Evolutionary conservation across 1,139 yeast genomes (phyloP).

Genomic region (Saccharomyces hybrid): DNA sequence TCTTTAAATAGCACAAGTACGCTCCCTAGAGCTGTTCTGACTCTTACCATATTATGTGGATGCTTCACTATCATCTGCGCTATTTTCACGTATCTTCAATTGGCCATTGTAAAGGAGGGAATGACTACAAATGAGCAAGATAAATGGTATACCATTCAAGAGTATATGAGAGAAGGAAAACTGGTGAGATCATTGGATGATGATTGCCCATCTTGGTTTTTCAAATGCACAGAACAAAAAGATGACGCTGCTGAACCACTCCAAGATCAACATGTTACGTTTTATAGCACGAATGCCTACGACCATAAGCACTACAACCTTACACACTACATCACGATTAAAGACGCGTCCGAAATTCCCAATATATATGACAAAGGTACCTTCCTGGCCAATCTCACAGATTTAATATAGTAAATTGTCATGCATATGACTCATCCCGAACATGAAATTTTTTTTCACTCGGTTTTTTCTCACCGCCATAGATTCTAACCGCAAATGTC

Average conservation of each 20-base stretch:
- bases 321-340: constrained; percentile 11
- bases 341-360: constrained; percentile 14
- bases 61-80: constrained; percentile 47
- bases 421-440: neutral
- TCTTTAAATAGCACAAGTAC: constrained; percentile 5
- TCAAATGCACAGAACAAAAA: neutral
- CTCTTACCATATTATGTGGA: constrained; percentile 38
- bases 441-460: neutral
- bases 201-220: neutral
- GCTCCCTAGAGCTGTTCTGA: constrained; percentile 15
- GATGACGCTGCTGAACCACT: constrained; percentile 3
- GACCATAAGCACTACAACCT: constrained; percentile 19
- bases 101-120: constrained; percentile 62
- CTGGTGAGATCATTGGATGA: constrained; percentile 26
- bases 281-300: constrained; percentile 29
- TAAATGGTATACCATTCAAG: constrained; percentile 74
- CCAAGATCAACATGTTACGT: constrained; percentile 4
- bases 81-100: constrained; percentile 55
- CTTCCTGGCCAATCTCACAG: constrained; percentile 16
- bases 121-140: constrained; percentile 85
- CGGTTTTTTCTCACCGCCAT: neutral
- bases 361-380: constrained; percentile 25
- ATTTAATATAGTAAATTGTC: constrained; percentile 3
- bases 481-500: neutral
- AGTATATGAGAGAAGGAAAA: constrained; percentile 44